phyloP scores from a whole-genome alignment of 2,329 filamentous ascomycete genomes.

The Colletotrichum orbiculare region DNA sequence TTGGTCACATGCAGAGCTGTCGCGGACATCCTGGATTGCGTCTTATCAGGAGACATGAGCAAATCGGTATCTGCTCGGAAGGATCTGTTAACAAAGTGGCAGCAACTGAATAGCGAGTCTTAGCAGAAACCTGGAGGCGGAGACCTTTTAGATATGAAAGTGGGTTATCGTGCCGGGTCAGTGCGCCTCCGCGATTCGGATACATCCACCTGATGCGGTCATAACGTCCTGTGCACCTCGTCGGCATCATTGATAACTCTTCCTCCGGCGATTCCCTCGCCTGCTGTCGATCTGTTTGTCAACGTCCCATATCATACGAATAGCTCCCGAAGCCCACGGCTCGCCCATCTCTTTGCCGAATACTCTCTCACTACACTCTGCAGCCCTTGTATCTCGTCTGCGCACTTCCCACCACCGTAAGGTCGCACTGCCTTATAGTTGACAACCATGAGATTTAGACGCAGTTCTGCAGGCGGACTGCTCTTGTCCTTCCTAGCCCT shows the following conservation, averaged over 20 bases:
- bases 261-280: conserved; percentile 3
- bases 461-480: conserved; percentile 69
- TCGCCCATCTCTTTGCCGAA: too few relatives aligned
- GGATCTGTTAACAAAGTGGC: conserved; percentile 1
- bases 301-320: too few relatives aligned
- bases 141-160: conserved; percentile 13
- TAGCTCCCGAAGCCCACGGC: too few relatives aligned
- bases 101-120: accelerated
- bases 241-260: conserved; percentile 32
- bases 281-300: neutral
- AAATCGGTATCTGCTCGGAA: neutral
- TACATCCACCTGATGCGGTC: conserved; percentile 36
- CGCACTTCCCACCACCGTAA: too few relatives aligned
- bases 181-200: conserved; percentile 34
- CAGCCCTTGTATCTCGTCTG: too few relatives aligned
- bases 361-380: too few relatives aligned
- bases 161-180: conserved; percentile 21
- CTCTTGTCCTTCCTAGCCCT: conserved; percentile 76
- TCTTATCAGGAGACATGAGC: conserved; percentile 19
- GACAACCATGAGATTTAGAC: conserved; percentile 21
- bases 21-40: conserved; percentile 21
- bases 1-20: conserved; percentile 30
- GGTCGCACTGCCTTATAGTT: neutral
- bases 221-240: conserved; percentile 26
- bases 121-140: conserved; percentile 12